These are phyloP conservation scores for Rhazya stricta DNA, from an alignment of 257 asterid genomes.

Conservation along the genomic window DNA sequence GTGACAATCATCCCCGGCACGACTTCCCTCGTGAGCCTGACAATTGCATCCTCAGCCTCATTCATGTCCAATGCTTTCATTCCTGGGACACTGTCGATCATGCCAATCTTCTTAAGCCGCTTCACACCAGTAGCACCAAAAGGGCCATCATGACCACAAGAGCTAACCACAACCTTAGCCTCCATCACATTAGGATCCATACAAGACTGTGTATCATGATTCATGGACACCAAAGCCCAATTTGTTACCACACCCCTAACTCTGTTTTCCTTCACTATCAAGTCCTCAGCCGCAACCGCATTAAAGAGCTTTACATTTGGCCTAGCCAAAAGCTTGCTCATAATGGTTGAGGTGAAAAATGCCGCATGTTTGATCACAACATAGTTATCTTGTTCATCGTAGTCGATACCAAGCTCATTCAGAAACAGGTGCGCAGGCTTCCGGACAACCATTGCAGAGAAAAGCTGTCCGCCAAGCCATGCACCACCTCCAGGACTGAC, in stretches of 20 bases:
- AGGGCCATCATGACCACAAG: conserved; percentile 76
- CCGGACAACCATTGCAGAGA: conserved; percentile 71
- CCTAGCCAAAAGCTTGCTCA: conserved; percentile 66
- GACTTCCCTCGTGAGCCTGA: conserved; percentile 61
- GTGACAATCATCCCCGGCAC: conserved; percentile 86
- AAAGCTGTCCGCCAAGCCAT: conserved; percentile 73
- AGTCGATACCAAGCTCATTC: conserved; percentile 54
- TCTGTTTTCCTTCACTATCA: conserved; percentile 55
- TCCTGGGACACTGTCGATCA: conserved; percentile 69
- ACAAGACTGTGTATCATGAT: conserved; percentile 73
- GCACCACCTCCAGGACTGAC: conserved; percentile 81
- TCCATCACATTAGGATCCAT: conserved; percentile 83
- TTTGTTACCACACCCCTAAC: conserved; percentile 69
- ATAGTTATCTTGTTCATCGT: conserved; percentile 66
- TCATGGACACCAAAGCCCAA: conserved; percentile 72
- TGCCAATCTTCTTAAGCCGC: conserved; percentile 62
- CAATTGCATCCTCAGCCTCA: conserved; percentile 75
- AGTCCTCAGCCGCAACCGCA: conserved; percentile 71
- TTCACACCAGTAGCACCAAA: conserved; percentile 79
- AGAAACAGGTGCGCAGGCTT: conserved; percentile 64
- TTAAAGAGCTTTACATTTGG: conserved; percentile 75
- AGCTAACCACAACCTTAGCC: conserved; percentile 66
- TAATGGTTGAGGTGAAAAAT: conserved; percentile 69
- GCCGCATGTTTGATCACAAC: conserved; percentile 77
- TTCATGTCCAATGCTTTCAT: conserved; percentile 86